phyloP scores from a whole-genome alignment of 192 early-diverging fungal genomes.

The Coemansia sp. region DNA sequence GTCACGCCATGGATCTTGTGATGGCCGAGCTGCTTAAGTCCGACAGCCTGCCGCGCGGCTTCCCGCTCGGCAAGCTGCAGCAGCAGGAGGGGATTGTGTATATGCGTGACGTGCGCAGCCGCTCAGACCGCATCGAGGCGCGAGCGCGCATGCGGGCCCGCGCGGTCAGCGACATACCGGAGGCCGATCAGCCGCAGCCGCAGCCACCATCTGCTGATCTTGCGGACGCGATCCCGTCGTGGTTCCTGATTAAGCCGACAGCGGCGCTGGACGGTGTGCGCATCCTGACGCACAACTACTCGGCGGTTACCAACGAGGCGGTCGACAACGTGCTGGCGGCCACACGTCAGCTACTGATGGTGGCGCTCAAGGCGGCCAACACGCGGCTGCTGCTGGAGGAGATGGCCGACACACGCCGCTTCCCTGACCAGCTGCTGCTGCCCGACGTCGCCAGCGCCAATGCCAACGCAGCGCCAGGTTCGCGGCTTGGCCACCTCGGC shows the following conservation, averaged over 20 bases:
- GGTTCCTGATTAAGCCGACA: slow-evolving; percentile 53
- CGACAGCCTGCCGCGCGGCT: slow-evolving; percentile 5
- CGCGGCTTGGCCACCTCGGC: slow-evolving; percentile 10
- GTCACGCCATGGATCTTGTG: slow-evolving; percentile 38
- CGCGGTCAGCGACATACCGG: slow-evolving; percentile 22
- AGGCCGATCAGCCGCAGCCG: neutral
- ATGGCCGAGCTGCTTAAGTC: slow-evolving; percentile 45
- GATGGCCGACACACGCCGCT: slow-evolving; percentile 49
- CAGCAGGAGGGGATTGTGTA: slow-evolving; percentile 42
- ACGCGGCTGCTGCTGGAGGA: slow-evolving; percentile 52
- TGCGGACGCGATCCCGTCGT: slow-evolving; percentile 46
- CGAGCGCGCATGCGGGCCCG: slow-evolving; percentile 32
- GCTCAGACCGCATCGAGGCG: slow-evolving; percentile 36
- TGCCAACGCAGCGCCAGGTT: neutral
- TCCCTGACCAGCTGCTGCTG: slow-evolving; percentile 35
- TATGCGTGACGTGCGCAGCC: slow-evolving; percentile 52
- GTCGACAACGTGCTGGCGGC: slow-evolving; percentile 48
- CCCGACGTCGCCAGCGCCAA: slow-evolving; percentile 21
- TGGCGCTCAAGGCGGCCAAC: slow-evolving; percentile 49
- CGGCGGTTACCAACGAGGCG: slow-evolving; percentile 34
- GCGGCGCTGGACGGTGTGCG: slow-evolving; percentile 44
- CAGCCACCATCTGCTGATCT: slow-evolving; percentile 12
- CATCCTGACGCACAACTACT: slow-evolving; percentile 57
- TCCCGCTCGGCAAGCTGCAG: slow-evolving; percentile 35
- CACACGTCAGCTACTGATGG: slow-evolving; percentile 50